Conservation (phyloP, 176 grass and related monocot genomes). For the Avena sativa region DNA sequence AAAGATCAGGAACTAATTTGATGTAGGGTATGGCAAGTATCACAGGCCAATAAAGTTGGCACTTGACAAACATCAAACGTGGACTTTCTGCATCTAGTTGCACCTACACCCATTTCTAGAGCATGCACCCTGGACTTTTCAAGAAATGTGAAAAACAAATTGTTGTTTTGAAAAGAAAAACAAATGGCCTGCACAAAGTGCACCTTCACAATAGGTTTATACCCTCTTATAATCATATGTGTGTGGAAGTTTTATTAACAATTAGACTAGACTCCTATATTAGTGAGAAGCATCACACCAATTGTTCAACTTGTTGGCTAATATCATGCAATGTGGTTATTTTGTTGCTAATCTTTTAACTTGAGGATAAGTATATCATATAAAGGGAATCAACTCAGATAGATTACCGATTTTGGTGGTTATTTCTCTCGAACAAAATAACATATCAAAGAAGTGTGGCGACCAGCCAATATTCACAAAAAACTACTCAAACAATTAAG, state of each 20-base stretch:
- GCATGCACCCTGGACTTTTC: neutral
- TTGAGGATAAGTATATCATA: constrained; percentile 17
- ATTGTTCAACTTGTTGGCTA: neutral
- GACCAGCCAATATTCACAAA: neutral
- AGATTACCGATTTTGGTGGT: neutral
- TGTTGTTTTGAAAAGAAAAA: neutral
- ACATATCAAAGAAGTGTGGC: neutral
- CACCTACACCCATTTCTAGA: neutral
- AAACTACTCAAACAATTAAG: constrained; percentile 5
- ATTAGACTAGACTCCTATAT: neutral
- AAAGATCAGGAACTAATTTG: neutral
- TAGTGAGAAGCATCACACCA: neutral
- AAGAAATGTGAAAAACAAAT: neutral
- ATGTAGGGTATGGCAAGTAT: neutral
- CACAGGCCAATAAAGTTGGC: neutral
- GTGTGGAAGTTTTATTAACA: neutral
- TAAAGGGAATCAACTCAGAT: constrained; percentile 9
- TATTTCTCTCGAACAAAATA: constrained; percentile 12
- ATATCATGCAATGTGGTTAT: neutral
- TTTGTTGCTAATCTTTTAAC: constrained; percentile 10
- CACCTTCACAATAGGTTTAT: neutral
- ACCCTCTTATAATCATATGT: neutral
- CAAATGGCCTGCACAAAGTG: neutral
- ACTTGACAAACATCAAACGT: neutral
- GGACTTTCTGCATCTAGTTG: neutral